phyloP scores from a whole-genome alignment of 2,329 filamentous ascomycete genomes.

The Microascus cirrosus region DNA sequence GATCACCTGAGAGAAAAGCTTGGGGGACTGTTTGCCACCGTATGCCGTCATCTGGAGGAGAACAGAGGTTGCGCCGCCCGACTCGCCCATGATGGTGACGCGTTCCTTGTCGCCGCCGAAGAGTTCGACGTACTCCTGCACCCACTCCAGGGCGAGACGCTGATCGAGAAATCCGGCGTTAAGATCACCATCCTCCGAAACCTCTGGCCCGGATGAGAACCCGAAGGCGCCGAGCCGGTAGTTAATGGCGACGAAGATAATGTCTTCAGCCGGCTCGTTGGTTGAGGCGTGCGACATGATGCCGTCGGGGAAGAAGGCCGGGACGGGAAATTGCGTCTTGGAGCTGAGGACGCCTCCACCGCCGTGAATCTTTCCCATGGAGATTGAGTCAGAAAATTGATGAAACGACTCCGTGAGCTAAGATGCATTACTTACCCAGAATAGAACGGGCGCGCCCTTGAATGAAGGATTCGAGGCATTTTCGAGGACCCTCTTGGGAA shows the following conservation, averaged over 20 bases:
- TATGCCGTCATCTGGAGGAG: constrained; percentile 16
- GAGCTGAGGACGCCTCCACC: constrained; percentile 20
- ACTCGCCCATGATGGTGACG: constrained; percentile 34
- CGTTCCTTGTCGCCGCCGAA: constrained; percentile 30
- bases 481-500: constrained; percentile 21
- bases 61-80: constrained; percentile 29
- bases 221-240: constrained; percentile 25
- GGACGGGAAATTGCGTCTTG: constrained; percentile 13
- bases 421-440: constrained; percentile 10
- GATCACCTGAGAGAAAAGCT: constrained; percentile 5
- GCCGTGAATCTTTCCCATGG: constrained; percentile 19
- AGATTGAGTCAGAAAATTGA: not conserved
- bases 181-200: constrained; percentile 19
- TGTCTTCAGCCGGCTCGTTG: constrained; percentile 12
- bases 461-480: constrained; percentile 11
- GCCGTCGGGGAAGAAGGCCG: constrained; percentile 15
- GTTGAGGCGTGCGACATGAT: constrained; percentile 9
- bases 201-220: constrained; percentile 22
- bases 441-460: constrained; percentile 13
- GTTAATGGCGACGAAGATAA: constrained; percentile 25
- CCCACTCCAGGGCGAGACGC: constrained; percentile 31
- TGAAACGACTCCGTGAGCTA: no score
- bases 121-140: constrained; percentile 27
- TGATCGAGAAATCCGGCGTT: constrained; percentile 27
- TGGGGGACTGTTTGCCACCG: not conserved